Evolutionary conservation across 2,329 filamentous ascomycete genomes (phyloP), one percentile per base, ranked within the genome.

Genomic region (Monilinia fructigena): DNA sequence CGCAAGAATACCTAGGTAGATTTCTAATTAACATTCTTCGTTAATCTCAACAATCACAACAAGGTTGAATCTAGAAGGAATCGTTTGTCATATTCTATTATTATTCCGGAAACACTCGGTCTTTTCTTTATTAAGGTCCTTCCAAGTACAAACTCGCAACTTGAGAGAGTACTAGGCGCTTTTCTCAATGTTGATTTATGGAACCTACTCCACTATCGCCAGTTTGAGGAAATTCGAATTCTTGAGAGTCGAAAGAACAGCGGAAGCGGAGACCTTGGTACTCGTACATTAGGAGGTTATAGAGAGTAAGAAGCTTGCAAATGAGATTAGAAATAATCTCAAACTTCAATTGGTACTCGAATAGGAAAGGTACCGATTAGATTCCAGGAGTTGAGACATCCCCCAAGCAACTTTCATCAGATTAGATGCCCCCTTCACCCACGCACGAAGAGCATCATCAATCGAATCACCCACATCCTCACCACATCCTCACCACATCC

Each of bases 361-460:
- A n/a, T 38, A 26, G 45, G 58, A 61, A 61, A 50, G 47, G 58
- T 50, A 52, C 45, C 8, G 28, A 40, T n/a, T 50, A 38, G 45
- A 50, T 38, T 7, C 38, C 14, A 35, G 18, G 35, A 47, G 47
- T 62, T 42, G 59, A 62, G 16, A 53, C 48, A n/a, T 18, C 23
- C 31, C n/a, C 59, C n/a, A 62, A 54, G 20, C 40, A 56, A 48
- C 12, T 31, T 14, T 50, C n/a, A 50, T 65, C 62, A 65, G 62
- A 65, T 65, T 65, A 50, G 53, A 59, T 65, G 18, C 40, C 60
- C 60, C 47, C 60, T 35, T 28, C 12, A 47, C 42, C 11, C 31
- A 35, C 31, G 26, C 18, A 42, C 40, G 45, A 48, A 48, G 10
- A 50, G 45, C 45, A 50, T 50, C 45, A 50, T 50, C 45, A 50